Percentiles rank a stretch among this genome's conserved stretches.
Conservation (phyloP, 2,329 filamentous ascomycete species). For the Pseudogymnoascus verrucosus region DNA sequence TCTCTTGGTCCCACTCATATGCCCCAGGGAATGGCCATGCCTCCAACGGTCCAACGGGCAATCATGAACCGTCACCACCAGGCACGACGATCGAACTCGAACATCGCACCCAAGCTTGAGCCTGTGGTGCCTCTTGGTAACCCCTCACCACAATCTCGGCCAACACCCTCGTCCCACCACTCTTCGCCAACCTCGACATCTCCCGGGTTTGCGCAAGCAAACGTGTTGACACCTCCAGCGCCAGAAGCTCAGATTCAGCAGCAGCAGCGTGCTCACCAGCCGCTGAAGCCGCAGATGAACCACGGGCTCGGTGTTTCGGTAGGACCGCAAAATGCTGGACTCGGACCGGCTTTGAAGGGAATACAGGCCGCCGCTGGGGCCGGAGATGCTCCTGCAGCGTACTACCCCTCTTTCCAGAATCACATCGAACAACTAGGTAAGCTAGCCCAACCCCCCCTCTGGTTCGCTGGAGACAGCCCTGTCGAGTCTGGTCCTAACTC, state of each 20-base stretch:
- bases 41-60: slow-evolving; percentile 69
- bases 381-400: slow-evolving; percentile 41
- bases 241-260: slow-evolving; percentile 47
- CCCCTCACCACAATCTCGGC: slow-evolving; percentile 66
- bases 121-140: slow-evolving; percentile 33
- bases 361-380: slow-evolving; percentile 26
- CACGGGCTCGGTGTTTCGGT: slow-evolving; percentile 14
- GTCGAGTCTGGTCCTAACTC: slow-evolving; percentile 59
- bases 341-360: slow-evolving; percentile 22
- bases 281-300: slow-evolving; percentile 25
- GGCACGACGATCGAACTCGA: slow-evolving; percentile 61
- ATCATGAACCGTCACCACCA: slow-evolving; percentile 71
- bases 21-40: slow-evolving; percentile 61
- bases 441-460: slow-evolving; percentile 48
- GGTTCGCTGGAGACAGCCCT: slow-evolving; percentile 44
- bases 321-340: slow-evolving; percentile 21
- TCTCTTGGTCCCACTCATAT: slow-evolving; percentile 63
- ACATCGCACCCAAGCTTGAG: slow-evolving; percentile 68
- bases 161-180: slow-evolving; percentile 73
- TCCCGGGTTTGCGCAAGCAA: slow-evolving; percentile 51
- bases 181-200: slow-evolving; percentile 59
- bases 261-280: slow-evolving; percentile 39
- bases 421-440: slow-evolving; percentile 95
- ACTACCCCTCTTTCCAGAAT: slow-evolving; percentile 84
- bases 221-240: slow-evolving; percentile 53